A percentile compares a stretch with the other conserved stretches of the same genome.
These are phyloP conservation scores for Penicillium palitans DNA, from an alignment of 2,329 filamentous ascomycete species.

Conservation along the genomic window DNA sequence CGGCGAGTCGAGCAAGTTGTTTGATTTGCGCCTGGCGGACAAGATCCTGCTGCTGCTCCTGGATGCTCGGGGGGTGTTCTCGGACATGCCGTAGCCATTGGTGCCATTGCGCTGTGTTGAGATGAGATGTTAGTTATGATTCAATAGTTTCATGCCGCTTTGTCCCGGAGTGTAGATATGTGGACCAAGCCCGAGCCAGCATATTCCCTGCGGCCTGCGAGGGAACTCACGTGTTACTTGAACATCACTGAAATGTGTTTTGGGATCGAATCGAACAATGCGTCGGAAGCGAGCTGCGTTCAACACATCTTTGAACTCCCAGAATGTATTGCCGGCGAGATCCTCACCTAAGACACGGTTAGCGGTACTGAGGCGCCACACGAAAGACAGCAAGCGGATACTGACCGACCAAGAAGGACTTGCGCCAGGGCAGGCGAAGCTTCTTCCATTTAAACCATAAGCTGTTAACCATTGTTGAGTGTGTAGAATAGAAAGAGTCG, in stretches of 20 bases:
- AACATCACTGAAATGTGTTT: conserved; percentile 59
- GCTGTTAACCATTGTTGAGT: conserved; percentile 43
- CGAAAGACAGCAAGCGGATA: conserved; percentile 3
- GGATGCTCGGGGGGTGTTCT: conserved; percentile 54
- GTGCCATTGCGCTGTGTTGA: conserved; percentile 60
- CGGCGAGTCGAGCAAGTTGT: conserved; percentile 58
- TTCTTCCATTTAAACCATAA: conserved; percentile 66
- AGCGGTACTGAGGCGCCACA: conserved; percentile 5
- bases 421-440: conserved; percentile 62
- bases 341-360: conserved; percentile 53
- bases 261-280: conserved; percentile 57
- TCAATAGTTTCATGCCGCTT: not conserved
- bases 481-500: conserved; percentile 10
- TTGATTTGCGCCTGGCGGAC: conserved; percentile 60
- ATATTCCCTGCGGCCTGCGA: not conserved
- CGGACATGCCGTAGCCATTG: conserved; percentile 68
- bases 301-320: conserved; percentile 63
- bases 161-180: not conserved
- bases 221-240: conserved; percentile 56
- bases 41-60: conserved; percentile 61
- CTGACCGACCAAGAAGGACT: conserved; percentile 58
- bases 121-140: conserved; percentile 16
- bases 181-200: not conserved
- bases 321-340: conserved; percentile 64
- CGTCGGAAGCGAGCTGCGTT: conserved; percentile 56